Conservation (phyloP, 495 filamentous ascomycete genomes). For the Penicillium salamii region DNA sequence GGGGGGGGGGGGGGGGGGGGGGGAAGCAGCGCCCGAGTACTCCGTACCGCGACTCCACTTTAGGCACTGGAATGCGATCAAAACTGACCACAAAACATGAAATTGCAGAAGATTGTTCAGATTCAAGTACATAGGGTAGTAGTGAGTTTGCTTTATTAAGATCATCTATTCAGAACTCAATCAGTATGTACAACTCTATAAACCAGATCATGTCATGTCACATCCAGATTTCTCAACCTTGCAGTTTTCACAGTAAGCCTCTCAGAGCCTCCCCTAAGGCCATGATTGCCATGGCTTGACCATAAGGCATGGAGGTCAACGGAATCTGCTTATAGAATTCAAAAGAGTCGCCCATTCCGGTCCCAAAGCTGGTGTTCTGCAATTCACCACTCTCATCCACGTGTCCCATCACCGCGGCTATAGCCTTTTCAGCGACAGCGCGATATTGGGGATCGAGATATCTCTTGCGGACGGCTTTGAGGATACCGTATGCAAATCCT, state of each 20-base stretch:
- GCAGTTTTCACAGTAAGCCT: neutral
- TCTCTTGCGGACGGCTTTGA: conserved; percentile 65
- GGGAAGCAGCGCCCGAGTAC: no score
- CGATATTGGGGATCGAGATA: conserved; percentile 55
- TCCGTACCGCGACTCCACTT: no score
- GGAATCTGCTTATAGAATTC: conserved; percentile 70
- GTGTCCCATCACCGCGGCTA: conserved; percentile 56
- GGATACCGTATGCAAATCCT: conserved; percentile 70
- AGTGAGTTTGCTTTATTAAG: neutral
- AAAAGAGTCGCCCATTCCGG: conserved; percentile 63
- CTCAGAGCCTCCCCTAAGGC: conserved; percentile 64
- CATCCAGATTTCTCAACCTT: neutral
- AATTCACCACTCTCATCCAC: conserved; percentile 62
- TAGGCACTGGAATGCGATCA: no score
- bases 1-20: no score
- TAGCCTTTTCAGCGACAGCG: conserved; percentile 55
- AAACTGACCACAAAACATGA: no score
- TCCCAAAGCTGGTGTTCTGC: conserved; percentile 69
- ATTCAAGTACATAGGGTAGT: neutral
- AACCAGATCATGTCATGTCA: neutral
- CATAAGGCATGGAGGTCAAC: conserved; percentile 72
- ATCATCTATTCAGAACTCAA: neutral
- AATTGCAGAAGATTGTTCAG: no score
- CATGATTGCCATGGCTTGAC: conserved; percentile 76
- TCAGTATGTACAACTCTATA: conserved; percentile 1